Evolutionary conservation across 768 basidiomycete genomes (phyloP).

Genomic region (Thelephora ganbajun): DNA sequence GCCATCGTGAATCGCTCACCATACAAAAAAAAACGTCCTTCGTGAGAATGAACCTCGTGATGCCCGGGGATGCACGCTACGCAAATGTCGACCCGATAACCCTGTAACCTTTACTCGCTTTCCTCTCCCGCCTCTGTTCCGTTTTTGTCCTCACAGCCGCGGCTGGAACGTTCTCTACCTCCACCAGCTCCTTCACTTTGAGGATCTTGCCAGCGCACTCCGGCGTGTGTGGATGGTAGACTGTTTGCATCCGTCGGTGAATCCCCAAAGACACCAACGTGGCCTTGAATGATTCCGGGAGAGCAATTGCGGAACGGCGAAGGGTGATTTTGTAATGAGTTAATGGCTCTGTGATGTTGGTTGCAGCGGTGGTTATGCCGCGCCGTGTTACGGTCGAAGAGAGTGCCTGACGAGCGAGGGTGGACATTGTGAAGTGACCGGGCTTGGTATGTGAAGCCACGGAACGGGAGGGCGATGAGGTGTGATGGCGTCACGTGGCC

Average conservation of each 20-base stretch:
- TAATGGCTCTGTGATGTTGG: slow-evolving; percentile 14
- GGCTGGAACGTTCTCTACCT: slow-evolving; percentile 73
- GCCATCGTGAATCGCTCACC: no score
- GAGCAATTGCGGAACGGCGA: slow-evolving; percentile 73
- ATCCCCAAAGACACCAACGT: slow-evolving; percentile 78
- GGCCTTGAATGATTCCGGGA: slow-evolving; percentile 53
- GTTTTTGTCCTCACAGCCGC: slow-evolving; percentile 54
- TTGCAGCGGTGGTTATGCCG: neutral
- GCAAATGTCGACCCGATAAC: slow-evolving; percentile 27
- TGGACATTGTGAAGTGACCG: neutral
- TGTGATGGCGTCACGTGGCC: no score
- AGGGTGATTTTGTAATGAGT: slow-evolving; percentile 89
- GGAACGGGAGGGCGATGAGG: no score
- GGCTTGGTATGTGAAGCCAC: neutral
- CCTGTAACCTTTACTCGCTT: slow-evolving; percentile 53
- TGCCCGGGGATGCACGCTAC: slow-evolving; percentile 3
- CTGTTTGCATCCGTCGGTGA: slow-evolving; percentile 70
- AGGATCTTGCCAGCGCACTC: slow-evolving; percentile 80
- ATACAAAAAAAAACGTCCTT: no score
- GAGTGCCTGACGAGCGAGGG: neutral
- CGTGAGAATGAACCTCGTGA: neutral
- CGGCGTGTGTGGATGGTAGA: slow-evolving; percentile 62
- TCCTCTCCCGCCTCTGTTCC: slow-evolving; percentile 54
- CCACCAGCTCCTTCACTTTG: slow-evolving; percentile 76
- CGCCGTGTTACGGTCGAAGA: neutral